phyloP scores from a whole-genome alignment of 2,329 filamentous ascomycete genomes.

The Fusarium scirpi region DNA sequence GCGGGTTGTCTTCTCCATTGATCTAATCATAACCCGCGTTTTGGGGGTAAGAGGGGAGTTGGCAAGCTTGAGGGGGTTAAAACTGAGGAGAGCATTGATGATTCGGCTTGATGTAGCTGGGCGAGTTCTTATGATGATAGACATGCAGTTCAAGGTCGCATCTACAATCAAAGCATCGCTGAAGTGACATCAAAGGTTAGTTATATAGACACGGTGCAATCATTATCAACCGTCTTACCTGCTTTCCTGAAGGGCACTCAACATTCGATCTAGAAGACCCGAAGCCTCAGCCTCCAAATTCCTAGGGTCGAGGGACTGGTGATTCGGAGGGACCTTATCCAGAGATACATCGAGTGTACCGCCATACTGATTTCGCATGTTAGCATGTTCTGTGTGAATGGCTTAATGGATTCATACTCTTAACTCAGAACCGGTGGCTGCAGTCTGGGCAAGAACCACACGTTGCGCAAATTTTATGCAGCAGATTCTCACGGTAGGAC shows the following conservation, averaged over 20 bases:
- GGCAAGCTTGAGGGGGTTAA: conserved; percentile 88
- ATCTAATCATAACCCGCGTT: conserved; percentile 84
- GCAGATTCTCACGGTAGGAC: conserved; percentile 84
- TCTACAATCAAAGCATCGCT: conserved; percentile 91
- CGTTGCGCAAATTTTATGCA: conserved; percentile 98
- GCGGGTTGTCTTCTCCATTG: conserved; percentile 93
- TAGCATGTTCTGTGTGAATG: conserved; percentile 12
- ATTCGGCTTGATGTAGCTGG: conserved; percentile 87
- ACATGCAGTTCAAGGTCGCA: conserved; percentile 89
- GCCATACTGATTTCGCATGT: conserved; percentile 54
- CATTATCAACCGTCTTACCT: conserved; percentile 66
- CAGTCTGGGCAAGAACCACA: conserved; percentile 91
- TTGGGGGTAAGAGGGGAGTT: conserved; percentile 82
- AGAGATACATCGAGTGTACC: conserved; percentile 81
- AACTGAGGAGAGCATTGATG: conserved; percentile 84
- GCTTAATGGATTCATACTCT: conserved; percentile 67
- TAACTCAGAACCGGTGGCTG: conserved; percentile 83
- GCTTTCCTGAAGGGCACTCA: conserved; percentile 86
- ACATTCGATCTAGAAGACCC: conserved; percentile 88
- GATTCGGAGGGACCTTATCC: conserved; percentile 84
- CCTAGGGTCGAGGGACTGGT: conserved; percentile 81
- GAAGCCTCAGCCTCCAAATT: conserved; percentile 93
- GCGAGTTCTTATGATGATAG: conserved; percentile 83
- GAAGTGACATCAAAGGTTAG: conserved; percentile 29
- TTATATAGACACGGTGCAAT: neutral